These are phyloP conservation scores for Aspergillus texensis DNA, from an alignment of 2,329 filamentous ascomycete genomes.

Conservation along the genomic window DNA sequence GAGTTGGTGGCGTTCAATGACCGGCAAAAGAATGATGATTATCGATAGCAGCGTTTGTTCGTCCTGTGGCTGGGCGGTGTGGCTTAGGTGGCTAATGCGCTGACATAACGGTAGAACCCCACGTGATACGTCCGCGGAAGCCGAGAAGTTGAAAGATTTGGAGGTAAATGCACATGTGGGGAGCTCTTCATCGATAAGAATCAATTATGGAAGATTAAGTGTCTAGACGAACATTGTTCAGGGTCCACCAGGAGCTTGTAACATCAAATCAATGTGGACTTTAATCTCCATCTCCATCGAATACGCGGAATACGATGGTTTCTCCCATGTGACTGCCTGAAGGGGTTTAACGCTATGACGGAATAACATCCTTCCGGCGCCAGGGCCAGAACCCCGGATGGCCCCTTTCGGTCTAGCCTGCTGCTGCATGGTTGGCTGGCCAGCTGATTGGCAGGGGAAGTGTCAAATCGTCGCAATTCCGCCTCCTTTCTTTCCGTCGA, in stretches of 20 bases:
- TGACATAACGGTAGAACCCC: neutral
- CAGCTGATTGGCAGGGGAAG: slow-evolving; percentile 22
- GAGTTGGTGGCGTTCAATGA: neutral
- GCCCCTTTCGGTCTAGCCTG: slow-evolving; percentile 13
- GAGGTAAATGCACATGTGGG: neutral
- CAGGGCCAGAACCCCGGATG: slow-evolving; percentile 16
- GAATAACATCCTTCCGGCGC: slow-evolving; percentile 6
- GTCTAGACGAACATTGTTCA: neutral
- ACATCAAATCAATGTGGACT: neutral
- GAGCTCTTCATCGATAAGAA: neutral
- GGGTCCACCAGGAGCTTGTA: slow-evolving; percentile 4
- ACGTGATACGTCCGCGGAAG: neutral
- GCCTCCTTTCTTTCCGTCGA: slow-evolving; percentile 25
- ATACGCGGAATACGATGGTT: slow-evolving; percentile 2
- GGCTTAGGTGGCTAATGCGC: slow-evolving; percentile 11
- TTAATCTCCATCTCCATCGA: neutral
- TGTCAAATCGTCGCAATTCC: slow-evolving; percentile 21
- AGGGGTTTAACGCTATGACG: neutral
- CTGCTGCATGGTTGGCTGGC: slow-evolving; percentile 8
- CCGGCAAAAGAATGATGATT: slow-evolving; percentile 9
- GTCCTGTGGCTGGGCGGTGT: slow-evolving; percentile 8
- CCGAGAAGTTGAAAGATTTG: neutral
- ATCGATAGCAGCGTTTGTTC: slow-evolving; percentile 17
- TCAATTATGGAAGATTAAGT: slow-evolving; percentile 2
- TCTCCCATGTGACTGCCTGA: neutral